phyloP scores from a whole-genome alignment of 192 early-diverging fungal genomes.

The Mortierella antarctica region DNA sequence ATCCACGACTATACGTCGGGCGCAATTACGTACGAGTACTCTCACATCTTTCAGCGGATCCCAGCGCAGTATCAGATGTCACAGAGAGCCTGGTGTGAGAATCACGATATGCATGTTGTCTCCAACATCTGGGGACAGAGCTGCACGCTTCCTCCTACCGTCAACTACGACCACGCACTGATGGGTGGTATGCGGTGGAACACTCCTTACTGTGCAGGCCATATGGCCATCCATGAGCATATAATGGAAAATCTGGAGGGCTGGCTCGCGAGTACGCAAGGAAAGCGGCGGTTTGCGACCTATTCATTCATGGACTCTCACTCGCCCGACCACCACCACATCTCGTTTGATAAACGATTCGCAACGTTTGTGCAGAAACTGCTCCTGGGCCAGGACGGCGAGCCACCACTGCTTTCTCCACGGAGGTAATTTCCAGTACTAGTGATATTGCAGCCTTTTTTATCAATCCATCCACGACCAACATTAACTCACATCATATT shows the following conservation, averaged over 20 bases:
- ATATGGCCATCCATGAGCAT: constrained; percentile 46
- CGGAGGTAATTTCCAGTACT: constrained; percentile 17
- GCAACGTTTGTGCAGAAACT: constrained; percentile 17
- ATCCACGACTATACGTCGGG: constrained; percentile 29
- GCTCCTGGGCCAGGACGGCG: constrained; percentile 31
- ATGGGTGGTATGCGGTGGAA: constrained; percentile 52
- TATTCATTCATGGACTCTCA: constrained; percentile 53
- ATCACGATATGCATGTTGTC: constrained; percentile 38
- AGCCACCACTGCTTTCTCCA: constrained; percentile 31
- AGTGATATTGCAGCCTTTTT: too few relatives aligned
- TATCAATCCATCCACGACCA: too few relatives aligned
- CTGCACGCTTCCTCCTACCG: constrained; percentile 19
- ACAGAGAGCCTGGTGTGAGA: constrained; percentile 37
- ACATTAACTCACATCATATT: background rate
- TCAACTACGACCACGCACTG: constrained; percentile 23
- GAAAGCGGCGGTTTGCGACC: constrained; percentile 36
- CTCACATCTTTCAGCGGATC: constrained; percentile 10
- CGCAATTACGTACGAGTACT: constrained; percentile 33
- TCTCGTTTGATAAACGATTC: constrained; percentile 36
- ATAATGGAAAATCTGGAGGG: constrained; percentile 50
- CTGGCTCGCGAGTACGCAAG: constrained; percentile 31
- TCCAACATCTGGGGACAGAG: constrained; percentile 36
- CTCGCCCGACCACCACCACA: constrained; percentile 48
- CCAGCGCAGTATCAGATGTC: constrained; percentile 52
- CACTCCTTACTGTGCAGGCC: constrained; percentile 49